Evolutionary conservation across 306 rosid species (phyloP).

Genomic region (Dicorynia guianensis): DNA sequence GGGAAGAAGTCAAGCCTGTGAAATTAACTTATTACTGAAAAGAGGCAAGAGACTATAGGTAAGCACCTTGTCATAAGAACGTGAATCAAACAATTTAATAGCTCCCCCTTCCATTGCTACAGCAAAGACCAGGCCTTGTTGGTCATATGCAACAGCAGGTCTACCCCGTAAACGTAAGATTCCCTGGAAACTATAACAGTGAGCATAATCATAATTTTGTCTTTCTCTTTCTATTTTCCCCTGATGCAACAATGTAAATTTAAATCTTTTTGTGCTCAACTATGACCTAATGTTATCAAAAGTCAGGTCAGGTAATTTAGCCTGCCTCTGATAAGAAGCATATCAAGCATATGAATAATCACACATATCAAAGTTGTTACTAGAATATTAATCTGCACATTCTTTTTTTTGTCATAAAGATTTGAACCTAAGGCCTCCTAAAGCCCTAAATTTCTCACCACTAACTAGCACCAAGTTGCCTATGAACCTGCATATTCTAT

Average conservation of each 20-base stretch:
- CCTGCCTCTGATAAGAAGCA: too few species aligned
- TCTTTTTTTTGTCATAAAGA: too few species aligned
- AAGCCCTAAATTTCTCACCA: too few species aligned
- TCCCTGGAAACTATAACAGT: conserved; percentile 74
- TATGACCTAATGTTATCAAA: conserved; percentile 26
- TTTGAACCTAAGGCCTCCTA: too few species aligned
- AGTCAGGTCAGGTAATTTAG: background rate
- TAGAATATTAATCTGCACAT: too few species aligned
- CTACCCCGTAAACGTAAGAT: conserved; percentile 89
- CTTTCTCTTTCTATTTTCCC: conserved; percentile 10
- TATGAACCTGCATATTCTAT: background rate
- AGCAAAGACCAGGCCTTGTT: conserved; percentile 97
- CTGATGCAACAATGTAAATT: conserved; percentile 5
- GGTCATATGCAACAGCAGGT: conserved; percentile 98
- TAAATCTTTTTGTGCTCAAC: conserved; percentile 30
- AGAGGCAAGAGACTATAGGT: conserved; percentile 28
- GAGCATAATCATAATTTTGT: conserved; percentile 55
- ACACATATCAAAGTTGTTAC: too few species aligned
- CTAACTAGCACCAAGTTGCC: too few species aligned
- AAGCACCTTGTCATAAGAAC: conserved; percentile 92
- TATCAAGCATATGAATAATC: too few species aligned
- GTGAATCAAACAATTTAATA: conserved; percentile 92
- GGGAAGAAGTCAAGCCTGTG: conserved; percentile 36
- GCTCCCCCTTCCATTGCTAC: conserved; percentile 99
- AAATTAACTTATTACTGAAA: conserved; percentile 31